Percentiles rank a stretch among this genome's conserved stretches.
phyloP scores from a whole-genome alignment of 1,139 yeast genomes.

The Sugiyamaella neomexicana region DNA sequence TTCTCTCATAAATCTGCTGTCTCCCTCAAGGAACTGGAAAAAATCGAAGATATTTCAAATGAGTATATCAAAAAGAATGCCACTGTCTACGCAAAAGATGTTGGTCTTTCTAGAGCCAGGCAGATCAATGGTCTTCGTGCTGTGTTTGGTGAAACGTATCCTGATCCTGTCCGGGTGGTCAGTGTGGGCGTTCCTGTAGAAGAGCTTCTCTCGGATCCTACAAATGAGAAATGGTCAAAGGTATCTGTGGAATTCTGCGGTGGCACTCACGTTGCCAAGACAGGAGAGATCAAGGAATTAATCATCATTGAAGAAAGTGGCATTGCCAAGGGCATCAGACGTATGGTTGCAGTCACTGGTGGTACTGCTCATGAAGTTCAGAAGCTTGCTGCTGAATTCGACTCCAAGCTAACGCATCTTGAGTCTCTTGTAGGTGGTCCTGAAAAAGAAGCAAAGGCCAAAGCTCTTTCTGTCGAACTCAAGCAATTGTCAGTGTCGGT shows the following conservation, averaged over 20 bases:
- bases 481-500: slow-evolving; percentile 83
- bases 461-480: slow-evolving; percentile 79
- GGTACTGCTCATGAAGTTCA: slow-evolving; percentile 87
- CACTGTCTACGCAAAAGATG: slow-evolving; percentile 79
- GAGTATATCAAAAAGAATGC: slow-evolving; percentile 68
- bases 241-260: slow-evolving; percentile 96
- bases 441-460: slow-evolving; percentile 72
- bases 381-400: slow-evolving; percentile 73
- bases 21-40: slow-evolving; percentile 63
- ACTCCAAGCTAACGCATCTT: slow-evolving; percentile 56
- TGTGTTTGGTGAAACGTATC: slow-evolving; percentile 97
- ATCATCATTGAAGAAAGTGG: slow-evolving; percentile 93
- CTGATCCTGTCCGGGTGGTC: slow-evolving; percentile 98
- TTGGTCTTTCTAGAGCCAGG: slow-evolving; percentile 68
- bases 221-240: slow-evolving; percentile 68
- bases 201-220: slow-evolving; percentile 70
- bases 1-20: slow-evolving; percentile 87
- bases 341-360: slow-evolving; percentile 97
- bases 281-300: slow-evolving; percentile 90
- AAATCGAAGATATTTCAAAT: slow-evolving; percentile 75
- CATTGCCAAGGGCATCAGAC: slow-evolving; percentile 97
- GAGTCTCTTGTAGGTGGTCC: slow-evolving; percentile 57
- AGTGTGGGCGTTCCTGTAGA: slow-evolving; percentile 91
- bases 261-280: slow-evolving; percentile 93
- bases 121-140: slow-evolving; percentile 87